Conservation (phyloP, 2,329 filamentous ascomycete genomes). For the Sporothrix luriei region DNA sequence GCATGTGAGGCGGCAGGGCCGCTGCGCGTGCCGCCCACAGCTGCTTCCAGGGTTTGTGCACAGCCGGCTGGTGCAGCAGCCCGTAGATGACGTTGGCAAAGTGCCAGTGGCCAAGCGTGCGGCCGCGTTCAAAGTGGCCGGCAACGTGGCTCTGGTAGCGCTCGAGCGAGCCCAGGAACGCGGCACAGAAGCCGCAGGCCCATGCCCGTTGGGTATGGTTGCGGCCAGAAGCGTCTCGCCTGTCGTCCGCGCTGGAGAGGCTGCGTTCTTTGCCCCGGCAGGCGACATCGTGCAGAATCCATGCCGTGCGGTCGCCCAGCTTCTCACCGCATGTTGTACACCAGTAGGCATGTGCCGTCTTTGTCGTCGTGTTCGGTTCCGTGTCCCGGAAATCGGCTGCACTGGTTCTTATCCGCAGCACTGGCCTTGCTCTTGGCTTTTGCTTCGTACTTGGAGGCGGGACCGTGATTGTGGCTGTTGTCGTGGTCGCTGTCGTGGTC, state of each 20-base stretch:
- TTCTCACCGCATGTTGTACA: conserved; percentile 64
- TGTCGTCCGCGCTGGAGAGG: neutral
- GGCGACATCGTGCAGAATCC: conserved; percentile 66
- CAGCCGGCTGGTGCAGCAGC: conserved; percentile 65
- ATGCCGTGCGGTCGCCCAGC: conserved; percentile 69
- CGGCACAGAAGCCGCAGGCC: conserved; percentile 69
- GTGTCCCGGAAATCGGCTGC: conserved; percentile 15
- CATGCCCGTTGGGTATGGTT: conserved; percentile 63
- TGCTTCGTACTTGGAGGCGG: neutral
- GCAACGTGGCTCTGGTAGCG: conserved; percentile 70
- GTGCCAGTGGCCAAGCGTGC: conserved; percentile 67
- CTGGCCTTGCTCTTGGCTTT: neutral
- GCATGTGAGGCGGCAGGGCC: conserved; percentile 51
- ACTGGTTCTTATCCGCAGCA: conserved; percentile 18
- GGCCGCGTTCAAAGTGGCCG: conserved; percentile 65
- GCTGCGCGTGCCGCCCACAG: conserved; percentile 52
- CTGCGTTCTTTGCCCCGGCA: conserved; percentile 61
- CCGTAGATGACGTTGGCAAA: conserved; percentile 70
- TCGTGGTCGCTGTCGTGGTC: neutral
- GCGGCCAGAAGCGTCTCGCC: neutral
- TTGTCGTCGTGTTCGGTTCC: neutral
- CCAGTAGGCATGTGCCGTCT: conserved; percentile 53
- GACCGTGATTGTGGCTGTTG: neutral
- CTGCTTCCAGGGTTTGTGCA: conserved; percentile 64
- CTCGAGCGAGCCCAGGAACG: conserved; percentile 63